Conservation (phyloP, 2,329 filamentous ascomycete species). For the Aspergillus fijiensis region DNA sequence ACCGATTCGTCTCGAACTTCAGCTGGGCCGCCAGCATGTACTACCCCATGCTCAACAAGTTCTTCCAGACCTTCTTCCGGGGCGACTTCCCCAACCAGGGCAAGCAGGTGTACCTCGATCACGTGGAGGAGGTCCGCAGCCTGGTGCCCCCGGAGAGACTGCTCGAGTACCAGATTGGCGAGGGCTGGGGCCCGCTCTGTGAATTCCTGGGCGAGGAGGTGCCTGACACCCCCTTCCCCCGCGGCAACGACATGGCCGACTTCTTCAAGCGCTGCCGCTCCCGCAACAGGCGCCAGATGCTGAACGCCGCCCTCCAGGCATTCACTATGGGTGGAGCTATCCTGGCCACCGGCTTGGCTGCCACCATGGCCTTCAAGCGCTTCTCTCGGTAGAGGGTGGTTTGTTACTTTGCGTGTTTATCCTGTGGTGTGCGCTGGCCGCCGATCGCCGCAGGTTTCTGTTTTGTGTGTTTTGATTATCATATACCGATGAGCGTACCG, state of each 20-base stretch:
- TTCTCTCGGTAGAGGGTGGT: constrained; percentile 30
- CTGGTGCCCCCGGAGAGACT: constrained; percentile 52
- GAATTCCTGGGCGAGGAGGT: constrained; percentile 55
- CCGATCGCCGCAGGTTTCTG: constrained; percentile 9
- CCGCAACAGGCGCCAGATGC: constrained; percentile 57
- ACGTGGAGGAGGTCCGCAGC: constrained; percentile 54
- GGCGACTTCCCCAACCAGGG: constrained; percentile 65
- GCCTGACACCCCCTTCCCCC: constrained; percentile 52
- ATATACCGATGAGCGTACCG: constrained; percentile 7
- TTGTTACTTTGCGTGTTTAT: constrained; percentile 8
- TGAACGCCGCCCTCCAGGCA: constrained; percentile 54
- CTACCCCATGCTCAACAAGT: constrained; percentile 68
- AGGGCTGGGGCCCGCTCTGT: constrained; percentile 56
- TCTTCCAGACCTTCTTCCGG: constrained; percentile 68
- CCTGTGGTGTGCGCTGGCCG: constrained; percentile 27
- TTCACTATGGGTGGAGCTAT: constrained; percentile 51
- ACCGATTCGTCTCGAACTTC: constrained; percentile 54
- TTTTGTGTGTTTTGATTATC: not conserved
- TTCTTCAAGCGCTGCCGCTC: constrained; percentile 56
- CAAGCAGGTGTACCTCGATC: constrained; percentile 61
- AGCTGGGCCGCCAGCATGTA: constrained; percentile 68
- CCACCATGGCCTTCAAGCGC: constrained; percentile 42
- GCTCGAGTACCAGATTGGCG: constrained; percentile 55
- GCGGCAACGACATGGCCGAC: constrained; percentile 55
- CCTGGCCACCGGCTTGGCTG: constrained; percentile 46